Evolutionary conservation across 2,329 filamentous ascomycete species (phyloP).

Genomic region (Sporothrix protearum): DNA sequence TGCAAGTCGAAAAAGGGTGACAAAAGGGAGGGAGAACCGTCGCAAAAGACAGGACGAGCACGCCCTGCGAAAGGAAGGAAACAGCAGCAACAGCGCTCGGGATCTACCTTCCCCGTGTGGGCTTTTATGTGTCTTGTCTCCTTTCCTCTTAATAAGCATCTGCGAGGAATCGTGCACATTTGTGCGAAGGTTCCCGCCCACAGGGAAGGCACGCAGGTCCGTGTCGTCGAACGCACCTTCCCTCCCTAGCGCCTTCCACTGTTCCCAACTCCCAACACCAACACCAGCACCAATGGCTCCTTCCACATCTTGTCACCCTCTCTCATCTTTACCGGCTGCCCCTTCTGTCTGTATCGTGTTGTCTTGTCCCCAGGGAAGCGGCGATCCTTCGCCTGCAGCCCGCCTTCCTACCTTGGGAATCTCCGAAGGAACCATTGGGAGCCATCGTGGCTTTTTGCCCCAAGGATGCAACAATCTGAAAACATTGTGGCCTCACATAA

Average conservation of each 20-base stretch:
- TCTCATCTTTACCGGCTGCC: background rate
- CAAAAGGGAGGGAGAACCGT: background rate
- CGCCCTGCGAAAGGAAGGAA: background rate
- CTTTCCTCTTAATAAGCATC: background rate
- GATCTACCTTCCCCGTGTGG: constrained; percentile 6
- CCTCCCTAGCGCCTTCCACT: background rate
- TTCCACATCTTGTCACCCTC: constrained; percentile 3
- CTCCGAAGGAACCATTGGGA: background rate
- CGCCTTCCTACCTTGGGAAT: background rate
- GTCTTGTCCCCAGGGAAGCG: background rate
- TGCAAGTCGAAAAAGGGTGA: background rate
- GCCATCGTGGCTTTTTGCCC: background rate
- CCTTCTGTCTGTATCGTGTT: background rate
- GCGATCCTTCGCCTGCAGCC: background rate
- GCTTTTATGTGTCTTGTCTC: background rate
- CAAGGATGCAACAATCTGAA: background rate
- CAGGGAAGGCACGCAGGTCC: background rate
- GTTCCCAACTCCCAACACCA: background rate
- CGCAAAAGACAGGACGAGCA: background rate
- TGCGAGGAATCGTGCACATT: background rate
- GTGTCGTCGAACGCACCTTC: background rate
- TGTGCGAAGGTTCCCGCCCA: background rate
- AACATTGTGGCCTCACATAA: background rate
- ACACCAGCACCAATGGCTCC: background rate
- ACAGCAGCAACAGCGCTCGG: background rate